Evolutionary conservation across 148 eudicot species (phyloP), one percentile per base, ranked within the genome.

Genomic region (Persicaria maculosa): DNA sequence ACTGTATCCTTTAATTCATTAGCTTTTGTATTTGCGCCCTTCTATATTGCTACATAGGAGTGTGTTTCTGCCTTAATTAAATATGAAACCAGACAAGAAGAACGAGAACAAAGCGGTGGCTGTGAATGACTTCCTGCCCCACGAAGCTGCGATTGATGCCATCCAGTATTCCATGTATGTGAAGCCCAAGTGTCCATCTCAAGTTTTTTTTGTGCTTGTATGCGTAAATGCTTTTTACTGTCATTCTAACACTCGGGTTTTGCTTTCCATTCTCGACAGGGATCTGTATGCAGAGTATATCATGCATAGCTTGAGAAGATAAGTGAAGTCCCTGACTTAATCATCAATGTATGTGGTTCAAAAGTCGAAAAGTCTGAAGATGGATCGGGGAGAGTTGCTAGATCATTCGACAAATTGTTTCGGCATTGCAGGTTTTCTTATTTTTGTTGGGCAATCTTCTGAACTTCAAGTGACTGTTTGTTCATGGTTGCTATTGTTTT

Each of bases 1-100:
- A 85, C 22, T 85, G 85, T 85, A 85, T 85, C 85, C 85, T 81
- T 74, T 54, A 19, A 19, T 17, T 25, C 12, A 7, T 64, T 40
- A 40, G 19, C n/a, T 65, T 59, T 65, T 46, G 1, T 40, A 1
- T 40, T 65, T 36, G 36, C 17, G 17, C 40, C 40, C 40, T 64
- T 64, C 69, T 14, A 64, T 64, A 22, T 36, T 43, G 17, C 46
- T 65, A 6, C 47, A 40, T 1, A 65, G 36, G 70, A 65, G 6
- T 14, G 2, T 14, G 36, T 65, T 65, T 65, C 9, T 40, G 70
- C 70, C 70, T 65, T 65, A 15, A 65, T 43, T 45, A 40, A 65
- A 22, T 43, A 4, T 6, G 47, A 40, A 62, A 36, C 3, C 70
- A 65, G 70, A 71, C 73, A 71, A 71, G 73, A 71, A 71, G 54